Evolutionary conservation across 441 rosid species (phyloP).

Genomic region (Metrosideros polymorpha): DNA sequence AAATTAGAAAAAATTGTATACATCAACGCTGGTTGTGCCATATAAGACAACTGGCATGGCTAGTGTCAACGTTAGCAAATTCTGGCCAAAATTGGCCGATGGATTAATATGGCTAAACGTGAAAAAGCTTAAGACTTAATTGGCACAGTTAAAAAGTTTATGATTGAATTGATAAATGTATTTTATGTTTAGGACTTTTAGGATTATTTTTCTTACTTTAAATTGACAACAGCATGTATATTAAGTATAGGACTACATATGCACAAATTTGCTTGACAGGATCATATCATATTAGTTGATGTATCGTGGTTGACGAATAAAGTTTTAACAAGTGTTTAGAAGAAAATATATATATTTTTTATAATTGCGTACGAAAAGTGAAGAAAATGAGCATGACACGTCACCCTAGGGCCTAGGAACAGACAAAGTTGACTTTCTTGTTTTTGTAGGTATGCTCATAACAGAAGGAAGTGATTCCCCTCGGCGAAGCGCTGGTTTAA

Average conservation of each 20-base stretch:
- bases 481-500: neutral
- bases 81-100: no score
- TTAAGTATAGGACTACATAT: neutral
- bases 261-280: neutral
- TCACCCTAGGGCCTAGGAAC: neutral
- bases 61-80: no score
- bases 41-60: no score
- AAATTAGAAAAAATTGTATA: no score
- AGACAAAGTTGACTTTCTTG: neutral
- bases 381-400: neutral
- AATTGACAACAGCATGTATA: neutral
- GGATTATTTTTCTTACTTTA: no score
- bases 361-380: neutral
- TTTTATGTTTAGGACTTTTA: no score
- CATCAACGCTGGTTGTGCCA: no score
- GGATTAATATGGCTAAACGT: no score
- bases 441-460: neutral
- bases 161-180: no score
- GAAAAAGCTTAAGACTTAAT: no score
- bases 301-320: neutral
- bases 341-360: neutral
- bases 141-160: no score
- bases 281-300: neutral
- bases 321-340: neutral
- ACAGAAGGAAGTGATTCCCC: neutral